Percentiles rank a stretch among this genome's conserved stretches.
phyloP scores from a whole-genome alignment of 345 rosid species.

The Populus tremula region DNA sequence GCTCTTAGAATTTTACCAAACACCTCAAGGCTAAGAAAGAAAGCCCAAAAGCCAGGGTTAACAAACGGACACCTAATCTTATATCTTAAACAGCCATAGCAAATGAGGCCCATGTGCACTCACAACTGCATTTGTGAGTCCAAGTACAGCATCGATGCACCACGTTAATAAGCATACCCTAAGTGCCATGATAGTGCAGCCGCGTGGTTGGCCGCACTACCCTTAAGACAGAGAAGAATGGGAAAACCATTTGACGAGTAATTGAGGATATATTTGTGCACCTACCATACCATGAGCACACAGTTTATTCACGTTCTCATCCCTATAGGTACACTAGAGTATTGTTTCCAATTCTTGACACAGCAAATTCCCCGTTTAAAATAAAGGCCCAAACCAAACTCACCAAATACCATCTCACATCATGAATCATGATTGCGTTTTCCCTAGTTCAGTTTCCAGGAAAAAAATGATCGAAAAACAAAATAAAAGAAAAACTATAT shows the following conservation, averaged over 20 bases:
- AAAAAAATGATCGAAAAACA: neutral
- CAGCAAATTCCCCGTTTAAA: neutral
- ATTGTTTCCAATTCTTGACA: neutral
- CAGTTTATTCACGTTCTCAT: neutral
- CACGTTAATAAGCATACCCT: no score
- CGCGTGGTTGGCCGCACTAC: no score
- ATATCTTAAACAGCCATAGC: neutral
- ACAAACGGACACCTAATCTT: no score
- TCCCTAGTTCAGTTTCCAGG: neutral
- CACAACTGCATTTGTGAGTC: neutral
- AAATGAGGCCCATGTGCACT: slow-evolving; percentile 8
- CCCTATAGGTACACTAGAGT: neutral
- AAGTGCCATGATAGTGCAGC: no score
- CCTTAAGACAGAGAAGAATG: neutral
- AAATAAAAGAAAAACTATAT: neutral
- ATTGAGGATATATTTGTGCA: neutral
- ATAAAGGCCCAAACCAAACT: neutral
- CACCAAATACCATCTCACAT: neutral
- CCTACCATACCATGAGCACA: neutral
- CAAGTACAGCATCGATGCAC: no score
- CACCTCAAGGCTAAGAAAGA: no score
- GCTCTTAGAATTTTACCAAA: no score
- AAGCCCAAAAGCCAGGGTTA: no score
- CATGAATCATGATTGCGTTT: neutral
- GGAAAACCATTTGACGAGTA: neutral